phyloP scores from a whole-genome alignment of 805 yeast genomes.

The Candida montana region DNA sequence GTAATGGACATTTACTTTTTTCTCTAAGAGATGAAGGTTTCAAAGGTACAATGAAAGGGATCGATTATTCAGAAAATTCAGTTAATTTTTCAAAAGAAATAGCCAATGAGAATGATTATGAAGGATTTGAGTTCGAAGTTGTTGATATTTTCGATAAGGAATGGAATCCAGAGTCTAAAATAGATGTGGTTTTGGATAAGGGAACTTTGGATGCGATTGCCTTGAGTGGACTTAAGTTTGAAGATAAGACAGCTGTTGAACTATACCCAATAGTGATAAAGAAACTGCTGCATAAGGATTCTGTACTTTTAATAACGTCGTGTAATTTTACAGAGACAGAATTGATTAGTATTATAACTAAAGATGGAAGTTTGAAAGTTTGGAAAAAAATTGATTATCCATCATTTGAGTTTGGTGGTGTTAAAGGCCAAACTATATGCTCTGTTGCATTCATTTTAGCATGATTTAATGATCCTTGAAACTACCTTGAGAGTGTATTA shows the following conservation, averaged over 20 bases:
- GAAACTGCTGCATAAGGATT: conserved; percentile 47
- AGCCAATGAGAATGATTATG: conserved; percentile 37
- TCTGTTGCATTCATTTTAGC: conserved; percentile 65
- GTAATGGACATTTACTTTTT: conserved; percentile 87
- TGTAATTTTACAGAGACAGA: conserved; percentile 91
- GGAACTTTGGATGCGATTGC: conserved; percentile 98
- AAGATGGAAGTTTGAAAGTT: conserved; percentile 37
- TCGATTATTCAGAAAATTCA: conserved; percentile 85
- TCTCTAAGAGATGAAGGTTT: conserved; percentile 61
- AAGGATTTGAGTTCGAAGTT: conserved; percentile 46
- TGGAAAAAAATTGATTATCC: conserved; percentile 77
- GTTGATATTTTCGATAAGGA: conserved; percentile 57
- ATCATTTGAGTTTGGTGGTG: conserved; percentile 83
- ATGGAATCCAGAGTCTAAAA: conserved; percentile 37
- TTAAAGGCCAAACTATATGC: conserved; percentile 81
- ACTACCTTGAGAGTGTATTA: too few species aligned
- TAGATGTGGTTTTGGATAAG: conserved; percentile 81
- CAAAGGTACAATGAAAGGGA: conserved; percentile 57
- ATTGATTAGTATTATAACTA: conserved; percentile 47
- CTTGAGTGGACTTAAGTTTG: conserved; percentile 54
- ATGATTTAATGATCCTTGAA: too few species aligned
- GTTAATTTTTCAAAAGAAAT: conserved; percentile 66
- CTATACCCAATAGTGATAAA: conserved; percentile 59
- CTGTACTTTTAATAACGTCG: conserved; percentile 73
- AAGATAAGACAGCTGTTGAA: conserved; percentile 43